Evolutionary conservation across 2,329 filamentous ascomycete genomes (phyloP).

Genomic region (Exophiala mesophila): DNA sequence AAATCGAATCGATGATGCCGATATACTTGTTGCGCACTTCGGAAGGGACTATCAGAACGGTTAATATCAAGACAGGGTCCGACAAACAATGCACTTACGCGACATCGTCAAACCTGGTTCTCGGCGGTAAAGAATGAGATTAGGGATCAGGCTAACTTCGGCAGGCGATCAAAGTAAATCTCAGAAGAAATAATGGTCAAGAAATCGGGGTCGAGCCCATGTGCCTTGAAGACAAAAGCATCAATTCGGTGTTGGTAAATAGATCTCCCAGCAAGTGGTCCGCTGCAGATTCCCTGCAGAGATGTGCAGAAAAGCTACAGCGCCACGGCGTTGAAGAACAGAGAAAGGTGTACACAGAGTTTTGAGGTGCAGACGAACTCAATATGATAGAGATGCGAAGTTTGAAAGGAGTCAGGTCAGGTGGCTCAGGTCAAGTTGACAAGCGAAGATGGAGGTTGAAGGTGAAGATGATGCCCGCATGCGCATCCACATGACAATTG

Average conservation of each 20-base stretch:
- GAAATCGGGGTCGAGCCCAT: no score
- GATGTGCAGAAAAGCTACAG: no score
- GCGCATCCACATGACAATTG: not conserved
- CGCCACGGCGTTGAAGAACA: no score
- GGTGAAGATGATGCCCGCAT: not conserved
- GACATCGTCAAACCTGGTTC: constrained; percentile 14
- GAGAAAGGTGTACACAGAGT: no score
- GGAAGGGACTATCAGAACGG: constrained; percentile 40
- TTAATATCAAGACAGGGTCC: constrained; percentile 5
- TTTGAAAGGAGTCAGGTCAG: no score
- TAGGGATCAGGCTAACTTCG: not conserved
- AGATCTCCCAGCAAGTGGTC: no score
- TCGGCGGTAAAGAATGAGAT: not conserved
- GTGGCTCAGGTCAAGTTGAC: not conserved
- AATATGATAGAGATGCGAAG: no score
- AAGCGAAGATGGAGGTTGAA: not conserved
- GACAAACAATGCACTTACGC: constrained; percentile 11
- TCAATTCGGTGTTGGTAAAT: no score
- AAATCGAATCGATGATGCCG: constrained; percentile 59
- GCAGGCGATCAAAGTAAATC: not conserved
- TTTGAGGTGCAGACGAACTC: no score
- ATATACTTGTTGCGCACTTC: constrained; percentile 49
- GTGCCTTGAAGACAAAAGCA: no score
- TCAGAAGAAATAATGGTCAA: no score
- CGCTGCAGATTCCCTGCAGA: no score